Evolutionary conservation across 345 rosid species (phyloP), one percentile per base, ranked within the genome.

Genomic region (Stellera chamaejasme): DNA sequence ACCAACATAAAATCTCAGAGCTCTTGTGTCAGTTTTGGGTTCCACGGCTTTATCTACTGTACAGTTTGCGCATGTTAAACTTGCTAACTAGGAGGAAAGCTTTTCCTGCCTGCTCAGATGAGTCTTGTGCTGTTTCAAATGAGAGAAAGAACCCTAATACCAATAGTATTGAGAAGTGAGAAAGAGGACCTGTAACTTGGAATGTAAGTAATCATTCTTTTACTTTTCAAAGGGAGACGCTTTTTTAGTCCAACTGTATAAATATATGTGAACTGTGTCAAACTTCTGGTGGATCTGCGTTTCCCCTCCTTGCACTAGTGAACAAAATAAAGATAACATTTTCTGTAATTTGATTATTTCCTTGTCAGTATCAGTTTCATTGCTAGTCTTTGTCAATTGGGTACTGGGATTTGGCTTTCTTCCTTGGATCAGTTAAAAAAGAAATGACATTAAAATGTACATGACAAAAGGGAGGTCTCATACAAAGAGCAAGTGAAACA

Each of bases 151-250:
- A 51, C 48, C 56, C 50, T 59, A 19, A 42, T 27, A 55, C 60
- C 65, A 5, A 32, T 32, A 56, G 32, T 27, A 32, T 11, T 10
- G 15, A 45, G 45, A 25, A 14, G 36, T 5, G 12, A 48, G 19
- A 28, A 50, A 41, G 27, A 14, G 2, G 39, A 32, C 9, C 9
- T 32, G 39, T 32, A 32, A 5, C 39, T 32, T 1, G 4, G 5
- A 15, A 26, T 56, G 61, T 60, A 65, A 60, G 56, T 68, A 48
- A 66, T 55, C 58, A 68, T 71, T 75, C 74, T 71, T 75, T 75
- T 2, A 54, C 27, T 61, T 61, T 49, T 16, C 50, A 54, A 49
- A 42, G 43, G 69, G 64, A 15, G 66, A 61, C 70, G 50, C 59
- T 65, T 64, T 71, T 72, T 56, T 58, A 60, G 66, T 62, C 7